Conservation (phyloP, 1,284 basidiomycete species). For the Laetiporus sulphureus region DNA sequence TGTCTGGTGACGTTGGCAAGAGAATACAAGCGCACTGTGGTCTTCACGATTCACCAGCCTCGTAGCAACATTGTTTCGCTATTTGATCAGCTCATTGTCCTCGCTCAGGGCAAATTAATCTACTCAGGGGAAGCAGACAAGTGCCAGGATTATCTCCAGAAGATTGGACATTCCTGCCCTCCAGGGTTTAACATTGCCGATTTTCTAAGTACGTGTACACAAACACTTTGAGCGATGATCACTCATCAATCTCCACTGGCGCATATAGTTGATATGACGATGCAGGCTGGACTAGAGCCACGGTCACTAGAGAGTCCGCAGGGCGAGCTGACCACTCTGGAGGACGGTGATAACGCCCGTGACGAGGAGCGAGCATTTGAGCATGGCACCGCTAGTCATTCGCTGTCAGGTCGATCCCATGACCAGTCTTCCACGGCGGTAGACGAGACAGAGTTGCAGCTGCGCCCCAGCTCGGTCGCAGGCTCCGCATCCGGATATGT, state of each 20-base stretch:
- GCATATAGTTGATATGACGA: slow-evolving; percentile 81
- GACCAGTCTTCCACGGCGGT: slow-evolving; percentile 24
- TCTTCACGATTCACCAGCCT: slow-evolving; percentile 99
- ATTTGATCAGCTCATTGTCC: slow-evolving; percentile 87
- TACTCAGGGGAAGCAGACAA: slow-evolving; percentile 74
- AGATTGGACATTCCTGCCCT: slow-evolving; percentile 81
- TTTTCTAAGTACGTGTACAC: slow-evolving; percentile 67
- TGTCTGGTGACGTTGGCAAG: slow-evolving; percentile 80
- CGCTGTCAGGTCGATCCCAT: slow-evolving; percentile 31
- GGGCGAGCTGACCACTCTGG: slow-evolving; percentile 29
- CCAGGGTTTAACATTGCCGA: slow-evolving; percentile 97
- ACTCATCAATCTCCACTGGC: slow-evolving; percentile 1
- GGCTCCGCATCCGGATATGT: slow-evolving; percentile 49
- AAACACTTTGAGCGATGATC: neutral
- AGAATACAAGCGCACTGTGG: slow-evolving; percentile 90
- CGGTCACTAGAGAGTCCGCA: slow-evolving; percentile 32
- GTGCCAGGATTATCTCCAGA: slow-evolving; percentile 78
- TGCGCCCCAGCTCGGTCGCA: slow-evolving; percentile 38
- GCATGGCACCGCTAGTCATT: slow-evolving; percentile 23
- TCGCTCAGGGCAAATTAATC: slow-evolving; percentile 79
- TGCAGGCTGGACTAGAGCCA: slow-evolving; percentile 58
- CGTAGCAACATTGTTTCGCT: slow-evolving; percentile 94
- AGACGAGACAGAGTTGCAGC: slow-evolving; percentile 51
- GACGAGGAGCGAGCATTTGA: slow-evolving; percentile 56
- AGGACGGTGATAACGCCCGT: slow-evolving; percentile 35